Evolutionary conservation across 352 stramenopile species (phyloP), one percentile per base, ranked within the genome.

Genomic region (Blastocystis sp.): DNA sequence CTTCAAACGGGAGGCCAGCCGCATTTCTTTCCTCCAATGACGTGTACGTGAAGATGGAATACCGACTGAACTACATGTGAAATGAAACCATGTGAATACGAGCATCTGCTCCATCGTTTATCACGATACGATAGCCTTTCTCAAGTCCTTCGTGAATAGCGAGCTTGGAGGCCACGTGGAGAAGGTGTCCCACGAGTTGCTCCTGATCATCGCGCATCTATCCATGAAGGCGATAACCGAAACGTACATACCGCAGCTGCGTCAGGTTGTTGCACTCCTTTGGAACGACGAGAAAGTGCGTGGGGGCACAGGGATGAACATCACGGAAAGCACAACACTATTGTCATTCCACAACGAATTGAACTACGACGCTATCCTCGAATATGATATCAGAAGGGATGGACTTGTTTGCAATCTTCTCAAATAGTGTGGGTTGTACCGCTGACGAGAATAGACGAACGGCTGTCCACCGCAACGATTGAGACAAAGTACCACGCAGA

Each of bases 131-230:
- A 65, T 81, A 81, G 4, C 69, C 69, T 21, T 81, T 44, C 9
- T 61, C 69, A n/a, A 81, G 44, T 46, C 69, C 69, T n/a, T 81
- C 69, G 4, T n/a, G 44, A 32, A 81, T 63, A 2, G 46, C 69
- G 16, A 81, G 40, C 24, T 81, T 81, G 24, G 69, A 81, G 21
- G 69, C 69, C 29, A 81, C 69, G 36, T 81, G 69, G 11, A 81
- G 61, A 2, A 81, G 21, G 27, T 81, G 69, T 29, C 69, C 69
- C 18, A 81, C 69, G 18, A 81, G 29, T 44, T 59, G n/a, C 36
- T 81, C 69, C 38, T 81, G 69, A 46, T 81, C 69, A 46, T 81
- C 69, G 9, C 44, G 49, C 69, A 81, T 81, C 69, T 81, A 65
- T 24, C 0, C 11, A 6, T 64, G 16, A 81, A 18, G 16, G 21